Evolutionary conservation across 1,139 yeast species (phyloP), one percentile per base, ranked within the genome.

Genomic region (Hyphopichia khmerensis): DNA sequence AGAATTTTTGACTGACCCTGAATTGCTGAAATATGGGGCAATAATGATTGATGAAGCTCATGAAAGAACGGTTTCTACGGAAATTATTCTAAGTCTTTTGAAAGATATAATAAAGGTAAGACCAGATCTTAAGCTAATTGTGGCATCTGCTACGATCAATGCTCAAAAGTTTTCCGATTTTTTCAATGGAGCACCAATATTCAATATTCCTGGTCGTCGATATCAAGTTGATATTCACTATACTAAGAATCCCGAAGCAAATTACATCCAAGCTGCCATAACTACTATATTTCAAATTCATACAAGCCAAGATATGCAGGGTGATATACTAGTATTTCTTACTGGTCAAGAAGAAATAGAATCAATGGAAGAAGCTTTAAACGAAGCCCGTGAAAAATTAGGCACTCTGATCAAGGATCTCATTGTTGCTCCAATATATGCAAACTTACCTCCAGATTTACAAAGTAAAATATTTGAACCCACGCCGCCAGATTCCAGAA

Each of bases 21-120:
- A 76, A 37, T 66, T 91, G 4, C 65, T 79, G 0, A 65, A 68
- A 3, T 91, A 90, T 57, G 80, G 93, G 1, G 95, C 87, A 0
- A 69, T 93, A 42, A 89, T 93, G 86, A 87, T 93, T 50, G 99
- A 93, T 64, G 99, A 93, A 65, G 98, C 99, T 0, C 99, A 93
- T 59, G 99, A 93, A 60, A 76, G 99, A 44, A 91, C 98, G 0
- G 66, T 91, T 23, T 84, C 88, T n/a, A 91, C 98, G 0, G 99
- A 93, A 62, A 81, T 93, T n/a, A 60, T 91, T 16, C 68, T 93
- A 40, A 95, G 96, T 3, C 69, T 93, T 31, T 66, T 93, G 27
- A 90, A 90, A 55, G 93, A 86, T 45, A 77, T 91, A 4, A 66
- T 81, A 3, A 65, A 70, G 14, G 71, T 74, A 33, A 69, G 97